Base-by-base conservation (phyloP, 768 basidiomycete genomes). In the Amanita inopinata region DNA sequence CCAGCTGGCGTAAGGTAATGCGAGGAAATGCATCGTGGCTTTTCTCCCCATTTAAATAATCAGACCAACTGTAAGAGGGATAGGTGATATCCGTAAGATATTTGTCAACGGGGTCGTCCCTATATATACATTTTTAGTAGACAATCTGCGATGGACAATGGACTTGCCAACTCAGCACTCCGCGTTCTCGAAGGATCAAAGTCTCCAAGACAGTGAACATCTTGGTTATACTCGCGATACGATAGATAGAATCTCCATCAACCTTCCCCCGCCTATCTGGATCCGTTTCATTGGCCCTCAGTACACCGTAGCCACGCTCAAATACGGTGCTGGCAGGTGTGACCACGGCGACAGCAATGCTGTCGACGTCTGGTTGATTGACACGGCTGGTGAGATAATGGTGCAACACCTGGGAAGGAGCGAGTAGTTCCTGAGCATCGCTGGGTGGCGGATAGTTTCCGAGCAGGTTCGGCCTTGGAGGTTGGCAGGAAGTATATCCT, bases 221-320 rank as follows among this genome's bases (percentile, higher is more conserved):
- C 54, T 76, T 78, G 4, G 69, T 65, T 42, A 73, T 64, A 30
- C 69, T 73, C 1, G 73, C 73, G 18, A 76, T 58, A 19, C 76
- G 62, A 48, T 75, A 76, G 37, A 73, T 62, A 0, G 72, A 67
- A 49, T 74, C 52, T 38, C 63, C 59, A n/a, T 65, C 55, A 1
- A 68, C 61, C 0, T 51, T 53, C 3, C 49, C 49, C 7, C 45
- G 46, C 4, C 51, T 38, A 12, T 46, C 45, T 2, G 38, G 30
- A n/a, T 47, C 49, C 2, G 63, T 58, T 49, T 70, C 72, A 44
- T 76, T 74, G 23, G 69, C 71, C 37, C 61, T 55, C 25, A 60
- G 56, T 4, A 49, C 49, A 11, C 75, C 74, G 49, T 64, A 71
- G 25, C 67, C 66, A 8, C 54, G 52, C 46, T 73, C 65, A 45